Conservation (phyloP, 352 stramenopile species). For the Pythium apleroticum region DNA sequence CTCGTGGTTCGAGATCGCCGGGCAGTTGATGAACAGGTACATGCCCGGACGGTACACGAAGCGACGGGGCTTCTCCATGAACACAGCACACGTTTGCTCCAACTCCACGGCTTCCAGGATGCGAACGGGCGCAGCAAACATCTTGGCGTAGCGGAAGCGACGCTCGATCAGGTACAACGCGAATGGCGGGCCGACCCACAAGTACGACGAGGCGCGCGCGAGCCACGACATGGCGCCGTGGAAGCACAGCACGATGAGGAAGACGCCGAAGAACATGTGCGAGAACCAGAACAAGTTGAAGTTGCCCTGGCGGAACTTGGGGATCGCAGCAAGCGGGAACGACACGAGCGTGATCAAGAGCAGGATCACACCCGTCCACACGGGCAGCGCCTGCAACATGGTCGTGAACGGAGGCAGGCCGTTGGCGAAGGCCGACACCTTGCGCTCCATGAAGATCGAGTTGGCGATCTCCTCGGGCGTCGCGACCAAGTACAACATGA, state of each 20-base stretch:
- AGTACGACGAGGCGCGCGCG: conserved; percentile 51
- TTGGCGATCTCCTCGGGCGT: conserved; percentile 55
- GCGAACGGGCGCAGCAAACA: conserved; percentile 60
- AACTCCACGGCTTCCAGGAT: conserved; percentile 70
- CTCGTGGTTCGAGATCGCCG: conserved; percentile 73
- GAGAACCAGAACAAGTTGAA: conserved; percentile 86
- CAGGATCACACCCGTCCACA: conserved; percentile 74
- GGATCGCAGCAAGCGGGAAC: conserved; percentile 67
- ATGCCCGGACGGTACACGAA: conserved; percentile 77
- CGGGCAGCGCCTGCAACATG: conserved; percentile 67
- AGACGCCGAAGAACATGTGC: conserved; percentile 77
- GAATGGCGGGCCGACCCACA: conserved; percentile 66
- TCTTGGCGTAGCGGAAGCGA: conserved; percentile 70
- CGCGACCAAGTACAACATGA: conserved; percentile 66
- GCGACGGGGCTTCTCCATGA: conserved; percentile 75
- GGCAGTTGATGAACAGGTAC: conserved; percentile 90
- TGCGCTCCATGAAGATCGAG: conserved; percentile 60
- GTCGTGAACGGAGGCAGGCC: conserved; percentile 56
- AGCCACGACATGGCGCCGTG: conserved; percentile 72
- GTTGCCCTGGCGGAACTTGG: conserved; percentile 68
- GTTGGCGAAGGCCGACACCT: conserved; percentile 48
- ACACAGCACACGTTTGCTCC: conserved; percentile 66
- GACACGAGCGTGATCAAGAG: conserved; percentile 64
- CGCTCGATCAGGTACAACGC: conserved; percentile 69
- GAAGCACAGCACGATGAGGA: conserved; percentile 63